These are phyloP conservation scores for Colletotrichum melonis DNA, from an alignment of 2,329 filamentous ascomycete species.

Conservation along the genomic window DNA sequence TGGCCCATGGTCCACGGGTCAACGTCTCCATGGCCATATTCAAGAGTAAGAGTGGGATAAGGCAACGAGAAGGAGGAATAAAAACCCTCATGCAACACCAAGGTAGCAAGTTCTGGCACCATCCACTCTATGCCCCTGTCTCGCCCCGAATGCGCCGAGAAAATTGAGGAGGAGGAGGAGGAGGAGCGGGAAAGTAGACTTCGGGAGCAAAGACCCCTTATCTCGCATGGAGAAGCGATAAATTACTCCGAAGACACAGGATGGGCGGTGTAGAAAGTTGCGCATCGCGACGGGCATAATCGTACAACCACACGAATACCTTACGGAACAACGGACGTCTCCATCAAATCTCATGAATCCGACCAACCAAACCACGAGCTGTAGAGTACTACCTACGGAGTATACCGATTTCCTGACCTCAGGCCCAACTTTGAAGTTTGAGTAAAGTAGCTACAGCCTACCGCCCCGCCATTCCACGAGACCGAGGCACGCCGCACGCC, in stretches of 20 bases:
- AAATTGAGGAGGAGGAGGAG: neutral
- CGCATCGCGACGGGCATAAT: neutral
- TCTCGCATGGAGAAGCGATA: constrained; percentile 6
- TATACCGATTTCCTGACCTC: too few species aligned
- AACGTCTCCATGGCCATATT: neutral
- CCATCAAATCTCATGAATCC: neutral
- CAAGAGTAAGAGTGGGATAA: too few species aligned
- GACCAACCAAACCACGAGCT: neutral
- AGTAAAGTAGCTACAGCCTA: too few species aligned
- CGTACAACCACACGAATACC: neutral
- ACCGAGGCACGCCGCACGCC: neutral
- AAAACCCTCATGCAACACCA: neutral
- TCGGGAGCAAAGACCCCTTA: neutral
- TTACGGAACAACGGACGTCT: neutral
- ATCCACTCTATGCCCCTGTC: neutral
- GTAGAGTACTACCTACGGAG: too few species aligned
- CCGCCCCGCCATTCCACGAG: neutral
- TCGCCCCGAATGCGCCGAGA: constrained; percentile 1
- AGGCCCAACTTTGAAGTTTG: too few species aligned
- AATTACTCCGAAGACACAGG: constrained; percentile 3
- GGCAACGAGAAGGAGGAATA: too few species aligned
- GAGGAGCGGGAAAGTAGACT: neutral
- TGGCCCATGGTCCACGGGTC: neutral
- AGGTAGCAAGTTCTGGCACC: neutral
- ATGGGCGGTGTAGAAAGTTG: constrained; percentile 11